Percentiles rank a stretch among this genome's conserved stretches.
Conservation (phyloP, 192 early-diverging fungal genomes). For the Gaertneriomyces semiglobifer region DNA sequence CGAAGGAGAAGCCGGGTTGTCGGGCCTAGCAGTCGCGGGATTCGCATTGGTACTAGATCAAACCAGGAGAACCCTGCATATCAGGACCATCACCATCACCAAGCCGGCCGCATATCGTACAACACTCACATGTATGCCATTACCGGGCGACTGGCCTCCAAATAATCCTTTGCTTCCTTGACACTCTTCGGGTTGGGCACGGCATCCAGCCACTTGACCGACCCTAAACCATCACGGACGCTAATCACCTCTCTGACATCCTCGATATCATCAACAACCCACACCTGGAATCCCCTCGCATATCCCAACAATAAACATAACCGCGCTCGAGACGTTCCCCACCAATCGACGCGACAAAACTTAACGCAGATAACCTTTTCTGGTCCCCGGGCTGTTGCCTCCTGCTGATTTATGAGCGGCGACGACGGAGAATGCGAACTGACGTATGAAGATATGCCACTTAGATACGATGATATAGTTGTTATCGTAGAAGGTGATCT, state of each 20-base stretch:
- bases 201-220: constrained; percentile 6
- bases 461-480: constrained; percentile 57
- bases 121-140: constrained; percentile 46
- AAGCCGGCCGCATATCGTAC: not conserved
- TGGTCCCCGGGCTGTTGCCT: not conserved
- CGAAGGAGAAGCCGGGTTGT: not conserved
- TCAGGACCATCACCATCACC: not conserved
- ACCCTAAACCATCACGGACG: constrained; percentile 54
- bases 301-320: constrained; percentile 68
- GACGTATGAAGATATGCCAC: constrained; percentile 63
- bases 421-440: not conserved
- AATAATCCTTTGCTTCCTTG: not conserved
- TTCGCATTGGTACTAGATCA: too few relatives aligned
- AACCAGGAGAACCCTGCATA: constrained; percentile 4
- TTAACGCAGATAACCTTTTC: constrained; percentile 14
- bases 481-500: constrained; percentile 55
- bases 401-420: not conserved
- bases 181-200: constrained; percentile 29
- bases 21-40: too few relatives aligned
- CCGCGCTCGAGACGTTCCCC: constrained; percentile 16
- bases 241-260: constrained; percentile 66
- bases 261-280: constrained; percentile 66
- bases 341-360: constrained; percentile 23
- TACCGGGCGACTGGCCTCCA: constrained; percentile 39
- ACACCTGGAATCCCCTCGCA: constrained; percentile 71